Evolutionary conservation across 2,329 filamentous ascomycete species (phyloP), one percentile per base, ranked within the genome.

Genomic region (Bipolaris gigantea): DNA sequence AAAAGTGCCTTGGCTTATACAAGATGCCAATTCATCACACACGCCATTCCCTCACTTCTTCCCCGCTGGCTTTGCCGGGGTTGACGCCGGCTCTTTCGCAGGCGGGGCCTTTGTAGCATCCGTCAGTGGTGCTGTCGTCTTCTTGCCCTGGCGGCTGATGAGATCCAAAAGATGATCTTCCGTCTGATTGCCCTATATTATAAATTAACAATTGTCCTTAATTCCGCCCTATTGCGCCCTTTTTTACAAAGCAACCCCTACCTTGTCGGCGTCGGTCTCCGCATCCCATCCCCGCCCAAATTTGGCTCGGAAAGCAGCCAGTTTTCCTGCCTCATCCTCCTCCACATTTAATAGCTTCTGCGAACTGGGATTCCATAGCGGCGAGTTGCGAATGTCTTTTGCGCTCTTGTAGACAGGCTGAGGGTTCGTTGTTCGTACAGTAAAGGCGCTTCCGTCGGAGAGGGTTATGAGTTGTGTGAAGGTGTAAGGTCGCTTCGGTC

Each of bases 391-490:
- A 40, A 88, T 90, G 79, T 99, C 94, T 77, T 96, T 95, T 56
- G 81, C 83, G 48, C 78, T 81, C 61, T 80, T 79, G 75, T 86
- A 85, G 55, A 87, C 77, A 7, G 85, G 80, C 19, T 77, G 66
- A 0, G 90, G 90, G 10, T 85, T 90, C 10, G 89, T 91, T 21
- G 90, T 92, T 72, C 89, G 89, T 69, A 87, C 82, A 44, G 88
- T 86, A 77, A 85, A 97, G 56, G 92, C 89, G 69, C 85, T 89
- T 65, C 94, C 94, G 80, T 99, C 94, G 36, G 89, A 90, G 61
- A 97, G 88, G 49, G 92, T 92, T 63, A 99, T 82, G 56, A 99
- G 84, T 78, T 99, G 94, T n/a, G 93, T 97, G 81, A 97, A 97
- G 64, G 88, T 90, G 82, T 97, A 97, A 38, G 94, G 93, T 5